Evolutionary conservation across 2,329 filamentous ascomycete species (phyloP).

Genomic region (Periconia macrospinosa): DNA sequence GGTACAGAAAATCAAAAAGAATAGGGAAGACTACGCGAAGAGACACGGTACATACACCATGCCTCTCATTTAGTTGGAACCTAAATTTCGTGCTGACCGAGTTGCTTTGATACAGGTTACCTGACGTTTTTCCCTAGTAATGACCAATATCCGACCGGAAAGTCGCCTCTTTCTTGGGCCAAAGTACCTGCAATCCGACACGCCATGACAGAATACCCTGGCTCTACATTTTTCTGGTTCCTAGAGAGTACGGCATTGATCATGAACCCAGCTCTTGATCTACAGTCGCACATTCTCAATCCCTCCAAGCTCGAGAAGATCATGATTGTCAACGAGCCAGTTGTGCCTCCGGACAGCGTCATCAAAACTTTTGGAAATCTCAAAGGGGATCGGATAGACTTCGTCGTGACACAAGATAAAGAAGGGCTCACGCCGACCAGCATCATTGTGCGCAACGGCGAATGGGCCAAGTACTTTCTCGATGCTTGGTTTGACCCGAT

Average conservation of each 20-base stretch:
- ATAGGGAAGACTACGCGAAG: slow-evolving; percentile 80
- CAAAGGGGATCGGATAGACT: slow-evolving; percentile 74
- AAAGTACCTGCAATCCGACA: slow-evolving; percentile 86
- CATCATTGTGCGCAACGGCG: slow-evolving; percentile 78
- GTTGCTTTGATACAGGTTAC: slow-evolving; percentile 68
- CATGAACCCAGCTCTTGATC: slow-evolving; percentile 73
- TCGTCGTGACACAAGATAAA: slow-evolving; percentile 82
- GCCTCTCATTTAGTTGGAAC: background rate
- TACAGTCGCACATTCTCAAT: slow-evolving; percentile 73
- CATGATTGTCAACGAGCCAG: slow-evolving; percentile 82
- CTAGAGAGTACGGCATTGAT: slow-evolving; percentile 84
- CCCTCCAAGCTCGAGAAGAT: slow-evolving; percentile 67
- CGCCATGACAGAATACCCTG: slow-evolving; percentile 77
- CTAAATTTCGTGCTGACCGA: background rate
- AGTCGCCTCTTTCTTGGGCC: slow-evolving; percentile 65
- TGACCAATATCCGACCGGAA: slow-evolving; percentile 72
- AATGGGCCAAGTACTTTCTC: slow-evolving; percentile 90
- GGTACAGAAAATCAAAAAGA: slow-evolving; percentile 73
- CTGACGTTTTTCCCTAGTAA: slow-evolving; percentile 77
- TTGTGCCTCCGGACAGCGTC: slow-evolving; percentile 94
- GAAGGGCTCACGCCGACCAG: slow-evolving; percentile 77
- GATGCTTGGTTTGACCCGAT: slow-evolving; percentile 97
- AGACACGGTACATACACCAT: slow-evolving; percentile 69
- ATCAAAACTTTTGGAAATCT: slow-evolving; percentile 91
- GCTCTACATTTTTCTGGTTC: slow-evolving; percentile 82